phyloP scores from a whole-genome alignment of 805 yeast genomes.

The Tetrapisispora arboricola region DNA sequence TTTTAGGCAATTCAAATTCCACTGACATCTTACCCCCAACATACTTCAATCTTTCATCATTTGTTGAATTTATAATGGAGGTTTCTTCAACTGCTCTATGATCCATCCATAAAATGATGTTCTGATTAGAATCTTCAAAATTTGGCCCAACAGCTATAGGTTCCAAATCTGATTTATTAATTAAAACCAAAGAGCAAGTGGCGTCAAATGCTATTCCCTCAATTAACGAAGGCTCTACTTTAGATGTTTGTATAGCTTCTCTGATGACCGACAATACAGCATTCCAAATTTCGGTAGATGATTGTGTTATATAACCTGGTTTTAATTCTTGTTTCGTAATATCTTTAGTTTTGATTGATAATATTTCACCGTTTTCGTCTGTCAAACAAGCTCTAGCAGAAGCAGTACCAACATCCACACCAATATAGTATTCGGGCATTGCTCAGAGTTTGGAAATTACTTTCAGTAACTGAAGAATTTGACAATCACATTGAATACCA shows the following conservation, averaged over 20 bases:
- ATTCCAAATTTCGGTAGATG: slow-evolving; percentile 85
- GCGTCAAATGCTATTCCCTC: slow-evolving; percentile 95
- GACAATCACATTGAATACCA: no score
- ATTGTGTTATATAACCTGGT: slow-evolving; percentile 71
- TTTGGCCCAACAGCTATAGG: slow-evolving; percentile 93
- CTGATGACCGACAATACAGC: slow-evolving; percentile 76
- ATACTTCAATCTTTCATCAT: slow-evolving; percentile 70
- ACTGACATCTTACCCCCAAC: slow-evolving; percentile 98
- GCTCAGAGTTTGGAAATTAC: no score
- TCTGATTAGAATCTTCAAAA: slow-evolving; percentile 59
- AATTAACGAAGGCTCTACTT: slow-evolving; percentile 55
- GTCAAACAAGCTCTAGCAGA: slow-evolving; percentile 92
- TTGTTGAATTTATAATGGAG: slow-evolving; percentile 65
- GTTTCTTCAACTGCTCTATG: slow-evolving; percentile 87
- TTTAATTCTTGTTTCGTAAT: slow-evolving; percentile 68
- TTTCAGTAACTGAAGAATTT: no score
- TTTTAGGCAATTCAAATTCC: slow-evolving; percentile 97
- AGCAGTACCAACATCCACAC: slow-evolving; percentile 96
- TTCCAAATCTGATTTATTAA: slow-evolving; percentile 49
- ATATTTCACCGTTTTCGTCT: slow-evolving; percentile 70
- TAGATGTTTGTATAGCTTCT: slow-evolving; percentile 62
- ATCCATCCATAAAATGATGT: slow-evolving; percentile 96
- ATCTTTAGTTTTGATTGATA: slow-evolving; percentile 69
- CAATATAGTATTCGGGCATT: slow-evolving; percentile 57
- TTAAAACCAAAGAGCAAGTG: slow-evolving; percentile 86